These are phyloP conservation scores for Neocucurbitaria cava DNA, from an alignment of 2,329 filamentous ascomycete species.

Conservation along the genomic window DNA sequence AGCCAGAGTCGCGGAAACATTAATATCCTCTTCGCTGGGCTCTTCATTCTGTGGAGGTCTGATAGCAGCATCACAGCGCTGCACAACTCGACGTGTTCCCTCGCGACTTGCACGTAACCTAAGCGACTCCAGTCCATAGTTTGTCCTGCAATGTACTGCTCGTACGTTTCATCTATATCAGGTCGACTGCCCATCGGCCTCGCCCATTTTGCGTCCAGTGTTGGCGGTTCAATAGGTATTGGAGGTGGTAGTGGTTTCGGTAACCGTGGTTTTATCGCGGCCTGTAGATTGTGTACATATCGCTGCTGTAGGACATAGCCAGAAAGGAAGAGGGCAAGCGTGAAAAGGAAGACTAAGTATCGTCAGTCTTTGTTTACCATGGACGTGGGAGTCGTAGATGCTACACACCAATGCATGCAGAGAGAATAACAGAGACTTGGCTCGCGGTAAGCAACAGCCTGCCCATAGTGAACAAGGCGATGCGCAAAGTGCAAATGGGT, in stretches of 20 bases:
- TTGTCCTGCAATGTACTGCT: constrained; percentile 42
- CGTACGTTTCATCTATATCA: constrained; percentile 37
- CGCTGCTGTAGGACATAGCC: constrained; percentile 89
- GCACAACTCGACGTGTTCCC: constrained; percentile 56
- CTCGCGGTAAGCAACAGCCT: constrained; percentile 70
- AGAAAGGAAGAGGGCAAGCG: constrained; percentile 81
- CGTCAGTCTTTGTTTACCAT: background rate
- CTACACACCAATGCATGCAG: constrained; percentile 67
- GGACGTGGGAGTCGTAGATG: no score
- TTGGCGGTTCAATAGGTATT: constrained; percentile 43
- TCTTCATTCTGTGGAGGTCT: constrained; percentile 54
- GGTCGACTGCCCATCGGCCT: constrained; percentile 37
- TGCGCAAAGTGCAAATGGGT: constrained; percentile 14
- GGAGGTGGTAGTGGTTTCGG: constrained; percentile 49
- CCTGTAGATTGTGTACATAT: constrained; percentile 78
- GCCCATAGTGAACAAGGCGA: constrained; percentile 27
- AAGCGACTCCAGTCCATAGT: constrained; percentile 55
- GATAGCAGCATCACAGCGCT: constrained; percentile 58
- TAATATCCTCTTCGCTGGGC: constrained; percentile 54
- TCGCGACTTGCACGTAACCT: constrained; percentile 57
- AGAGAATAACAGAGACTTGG: constrained; percentile 73
- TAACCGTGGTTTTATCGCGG: constrained; percentile 68
- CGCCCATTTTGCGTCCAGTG: constrained; percentile 47
- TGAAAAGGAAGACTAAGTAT: constrained; percentile 72
- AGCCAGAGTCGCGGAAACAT: constrained; percentile 54